A percentile compares a stretch with the other conserved stretches of the same genome.
phyloP scores from a whole-genome alignment of 129 eudicot species.

The Erigeron canadensis region DNA sequence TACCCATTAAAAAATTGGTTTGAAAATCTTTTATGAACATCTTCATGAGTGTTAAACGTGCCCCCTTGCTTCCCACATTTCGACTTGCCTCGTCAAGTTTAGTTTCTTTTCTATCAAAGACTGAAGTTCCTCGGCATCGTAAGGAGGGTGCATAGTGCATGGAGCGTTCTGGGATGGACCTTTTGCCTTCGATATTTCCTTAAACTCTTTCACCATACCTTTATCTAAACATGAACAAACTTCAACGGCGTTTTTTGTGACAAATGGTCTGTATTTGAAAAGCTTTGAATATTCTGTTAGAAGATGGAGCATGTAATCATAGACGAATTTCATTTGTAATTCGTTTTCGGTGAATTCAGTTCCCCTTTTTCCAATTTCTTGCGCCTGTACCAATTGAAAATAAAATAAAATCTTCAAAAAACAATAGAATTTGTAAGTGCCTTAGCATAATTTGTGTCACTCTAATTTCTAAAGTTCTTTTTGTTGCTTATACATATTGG shows the following conservation, averaged over 20 bases:
- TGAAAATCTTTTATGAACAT: neutral
- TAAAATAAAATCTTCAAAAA: neutral
- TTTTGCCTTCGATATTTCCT: conserved; percentile 39
- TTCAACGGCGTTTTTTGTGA: conserved; percentile 47
- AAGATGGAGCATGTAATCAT: conserved; percentile 59
- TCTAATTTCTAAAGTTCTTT: neutral
- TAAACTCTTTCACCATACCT: conserved; percentile 33
- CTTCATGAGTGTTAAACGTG: conserved; percentile 7
- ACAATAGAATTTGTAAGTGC: neutral
- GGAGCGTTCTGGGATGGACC: conserved; percentile 38
- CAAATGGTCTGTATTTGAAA: conserved; percentile 43
- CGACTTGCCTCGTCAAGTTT: conserved; percentile 39
- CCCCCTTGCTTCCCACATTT: conserved; percentile 39
- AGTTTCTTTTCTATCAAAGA: conserved; percentile 26
- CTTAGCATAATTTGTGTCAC: neutral
- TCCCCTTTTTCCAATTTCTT: conserved; percentile 51
- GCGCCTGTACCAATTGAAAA: conserved; percentile 36
- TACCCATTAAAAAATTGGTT: conserved; percentile 8
- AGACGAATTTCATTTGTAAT: conserved; percentile 46
- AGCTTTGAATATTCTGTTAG: conserved; percentile 51
- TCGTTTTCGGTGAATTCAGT: conserved; percentile 47
- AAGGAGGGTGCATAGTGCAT: conserved; percentile 45
- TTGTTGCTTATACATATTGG: too few species aligned
- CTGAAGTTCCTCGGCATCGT: conserved; percentile 25
- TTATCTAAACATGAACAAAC: conserved; percentile 43